Conservation (phyloP, 805 yeast genomes). For the Candida xyloterini region DNA sequence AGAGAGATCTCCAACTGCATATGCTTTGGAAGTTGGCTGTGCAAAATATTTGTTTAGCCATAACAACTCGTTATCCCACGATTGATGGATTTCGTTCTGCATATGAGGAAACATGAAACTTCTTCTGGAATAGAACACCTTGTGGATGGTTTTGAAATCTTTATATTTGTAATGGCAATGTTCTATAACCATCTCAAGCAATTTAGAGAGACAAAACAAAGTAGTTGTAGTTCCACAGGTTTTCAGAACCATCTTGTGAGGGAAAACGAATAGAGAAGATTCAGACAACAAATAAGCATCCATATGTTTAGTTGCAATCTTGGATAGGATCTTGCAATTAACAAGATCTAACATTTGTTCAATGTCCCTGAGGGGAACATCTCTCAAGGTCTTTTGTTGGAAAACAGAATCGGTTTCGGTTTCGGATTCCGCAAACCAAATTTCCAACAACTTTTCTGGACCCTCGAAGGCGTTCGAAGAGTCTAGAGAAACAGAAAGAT, state of each 20-base stretch:
- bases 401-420: conserved; percentile 26
- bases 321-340: conserved; percentile 83
- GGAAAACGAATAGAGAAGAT: conserved; percentile 84
- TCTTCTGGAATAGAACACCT: conserved; percentile 86
- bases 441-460: conserved; percentile 88
- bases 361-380: conserved; percentile 67
- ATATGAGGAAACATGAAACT: conserved; percentile 88
- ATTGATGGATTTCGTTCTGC: conserved; percentile 76
- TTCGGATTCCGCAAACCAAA: conserved; percentile 68
- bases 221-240: conserved; percentile 98
- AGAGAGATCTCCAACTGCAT: conserved; percentile 75
- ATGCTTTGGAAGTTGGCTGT: conserved; percentile 56
- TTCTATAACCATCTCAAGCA: conserved; percentile 50
- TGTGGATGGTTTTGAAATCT: conserved; percentile 40
- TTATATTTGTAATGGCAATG: conserved; percentile 39
- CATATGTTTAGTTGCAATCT: conserved; percentile 58
- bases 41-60: conserved; percentile 65
- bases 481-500: conserved; percentile 72
- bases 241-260: conserved; percentile 80
- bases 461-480: conserved; percentile 95
- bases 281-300: conserved; percentile 88
- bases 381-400: conserved; percentile 46
- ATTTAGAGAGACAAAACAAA: conserved; percentile 64
- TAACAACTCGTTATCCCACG: conserved; percentile 79
- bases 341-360: conserved; percentile 73